Evolutionary conservation across 768 basidiomycete genomes (phyloP), one percentile per base, ranked within the genome.

Genomic region (Serendipita indica): DNA sequence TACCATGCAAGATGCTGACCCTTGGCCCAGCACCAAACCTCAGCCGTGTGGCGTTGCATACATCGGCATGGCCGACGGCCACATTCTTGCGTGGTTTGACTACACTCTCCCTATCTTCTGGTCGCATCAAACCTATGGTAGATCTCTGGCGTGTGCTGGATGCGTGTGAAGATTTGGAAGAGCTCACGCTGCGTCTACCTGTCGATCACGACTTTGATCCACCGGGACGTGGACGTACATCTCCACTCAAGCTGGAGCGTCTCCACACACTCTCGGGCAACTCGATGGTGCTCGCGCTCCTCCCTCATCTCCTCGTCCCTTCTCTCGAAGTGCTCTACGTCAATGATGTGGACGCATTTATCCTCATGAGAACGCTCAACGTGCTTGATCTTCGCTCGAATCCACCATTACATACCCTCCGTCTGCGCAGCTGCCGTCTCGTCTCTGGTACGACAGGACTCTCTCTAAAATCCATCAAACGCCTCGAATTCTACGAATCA

Each of bases 401-500:
- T 33, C 49, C 49, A 3, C 49, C 49, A 28, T 28, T 54, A 18
- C 49, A 54, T 28, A 54, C 49, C 4, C 30, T 54, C 20, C 20
- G 49, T 22, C 49, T 54, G 22, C 49, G 49, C 32, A 54, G 32
- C 32, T 54, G 49, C 49, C 49, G 49, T 13, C 49, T 54, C 32
- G 49, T 54, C 16, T 54, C 49, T 12, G 49, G 49, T 16, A 54
- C 49, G 32, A 54, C 49, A 7, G 49, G 49, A 12, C 32, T 54
- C 22, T 54, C 49, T n/a, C 32, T 54, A 27, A 54, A 54, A 54
- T 54, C 49, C 22, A 54, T 54, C 49, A 54, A 54, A 54, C 12
- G 49, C 3, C 49, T 54, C 49, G 49, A 54, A 27, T 54, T 54
- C 25, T 54, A 54, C 49, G 49, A 54, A 25, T 54, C 49, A 54